phyloP scores from a whole-genome alignment of 768 basidiomycete species.

The Suillus bovinus region DNA sequence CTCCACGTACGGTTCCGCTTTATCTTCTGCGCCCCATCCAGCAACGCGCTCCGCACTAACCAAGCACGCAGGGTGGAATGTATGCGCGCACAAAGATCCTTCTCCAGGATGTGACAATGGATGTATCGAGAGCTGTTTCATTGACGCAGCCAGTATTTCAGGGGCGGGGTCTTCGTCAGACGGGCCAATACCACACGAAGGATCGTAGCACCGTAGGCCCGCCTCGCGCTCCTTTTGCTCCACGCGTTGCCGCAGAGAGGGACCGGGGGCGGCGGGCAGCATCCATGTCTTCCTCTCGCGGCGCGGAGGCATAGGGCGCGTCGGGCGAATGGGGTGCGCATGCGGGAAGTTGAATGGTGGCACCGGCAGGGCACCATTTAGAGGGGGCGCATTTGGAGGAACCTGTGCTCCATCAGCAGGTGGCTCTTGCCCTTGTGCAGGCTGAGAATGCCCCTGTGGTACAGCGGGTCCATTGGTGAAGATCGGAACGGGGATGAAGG shows the following conservation, averaged over 20 bases:
- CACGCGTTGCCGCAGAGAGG: slow-evolving; percentile 69
- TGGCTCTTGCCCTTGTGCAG: slow-evolving; percentile 11
- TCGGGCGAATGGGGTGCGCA: slow-evolving; percentile 19
- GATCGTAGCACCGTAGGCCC: slow-evolving; percentile 70
- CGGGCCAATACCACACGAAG: slow-evolving; percentile 74
- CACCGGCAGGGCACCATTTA: not conserved
- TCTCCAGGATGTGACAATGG: slow-evolving; percentile 18
- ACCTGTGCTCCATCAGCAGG: slow-evolving; percentile 14
- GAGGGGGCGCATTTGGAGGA: slow-evolving; percentile 15
- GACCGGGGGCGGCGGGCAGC: slow-evolving; percentile 63
- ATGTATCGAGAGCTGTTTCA: slow-evolving; percentile 27
- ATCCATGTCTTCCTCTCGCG: slow-evolving; percentile 52
- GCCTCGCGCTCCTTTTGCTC: slow-evolving; percentile 73
- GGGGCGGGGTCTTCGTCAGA: slow-evolving; percentile 68
- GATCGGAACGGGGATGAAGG: not conserved
- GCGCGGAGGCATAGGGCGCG: slow-evolving; percentile 26
- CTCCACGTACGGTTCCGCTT: slow-evolving; percentile 46
- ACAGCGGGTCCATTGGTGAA: not conserved
- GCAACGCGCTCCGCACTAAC: slow-evolving; percentile 67
- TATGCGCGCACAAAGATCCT: slow-evolving; percentile 53
- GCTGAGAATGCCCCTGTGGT: slow-evolving; percentile 14
- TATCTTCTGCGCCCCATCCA: slow-evolving; percentile 55
- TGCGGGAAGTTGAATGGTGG: slow-evolving; percentile 15
- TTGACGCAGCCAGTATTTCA: slow-evolving; percentile 21
- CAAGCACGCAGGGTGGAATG: slow-evolving; percentile 72